Evolutionary conservation across 257 asterid species (phyloP), one percentile per base, ranked within the genome.

Genomic region (Solanum appendiculatum): DNA sequence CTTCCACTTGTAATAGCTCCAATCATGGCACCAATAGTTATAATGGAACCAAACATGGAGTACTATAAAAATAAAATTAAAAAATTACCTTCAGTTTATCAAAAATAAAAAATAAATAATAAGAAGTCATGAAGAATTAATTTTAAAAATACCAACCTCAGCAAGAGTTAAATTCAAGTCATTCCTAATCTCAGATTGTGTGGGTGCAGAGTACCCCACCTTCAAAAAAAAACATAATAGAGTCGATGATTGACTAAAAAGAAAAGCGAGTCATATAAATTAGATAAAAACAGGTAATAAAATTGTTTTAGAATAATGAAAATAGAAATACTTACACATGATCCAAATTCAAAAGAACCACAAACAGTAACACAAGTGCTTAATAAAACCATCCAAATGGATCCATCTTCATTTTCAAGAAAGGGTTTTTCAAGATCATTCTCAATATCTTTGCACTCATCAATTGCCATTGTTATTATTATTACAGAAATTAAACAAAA

Each of bases 161-260:
- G 98, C 90, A 33, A 96, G 86, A 66, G 97, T 88, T 86, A 95
- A 89, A 78, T 91, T 90, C 39, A 96, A 88, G 74, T 95, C 98
- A 81, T 89, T 89, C 82, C 95, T 94, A 40, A 96, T 93, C 16
- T 94, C 94, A 88, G 95, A 90, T 87, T 96, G 97, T 80, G 95
- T 94, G 7, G 99, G 98, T 80, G 98, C 93, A 46, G 99, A 93
- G 83, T 92, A 96, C 68, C 99, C 99, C 87, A 94, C 96, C 99
- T 96, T 97, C 93, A 91, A 92, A 89, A 68, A 60, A 6, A 86
- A 13, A 15, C 1, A 7, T 7, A 8, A 5, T 7, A 34, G 36
- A 2, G 63, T 18, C 10, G 12, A 44, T 44, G 10, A 51, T 21
- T 0, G 4, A 54, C 11, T 56, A 56, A 56, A 56, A 20, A 7